Conservation (phyloP, 345 rosid species). For the Gossypium arboreum region DNA sequence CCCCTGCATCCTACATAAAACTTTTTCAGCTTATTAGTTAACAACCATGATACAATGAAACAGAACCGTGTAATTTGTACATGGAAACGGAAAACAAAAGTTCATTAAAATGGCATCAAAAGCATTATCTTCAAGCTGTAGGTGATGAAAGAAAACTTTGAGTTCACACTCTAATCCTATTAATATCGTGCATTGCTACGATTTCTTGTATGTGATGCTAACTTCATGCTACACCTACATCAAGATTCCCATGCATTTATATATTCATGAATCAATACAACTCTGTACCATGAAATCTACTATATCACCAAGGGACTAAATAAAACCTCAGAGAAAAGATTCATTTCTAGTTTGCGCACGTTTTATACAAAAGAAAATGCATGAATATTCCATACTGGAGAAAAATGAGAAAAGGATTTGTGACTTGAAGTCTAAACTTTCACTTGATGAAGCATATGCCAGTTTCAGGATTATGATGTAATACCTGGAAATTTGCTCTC, state of each 20-base stretch:
- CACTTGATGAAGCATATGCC: neutral
- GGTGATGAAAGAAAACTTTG: too few species aligned
- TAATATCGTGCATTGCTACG: neutral
- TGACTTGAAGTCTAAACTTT: too few species aligned
- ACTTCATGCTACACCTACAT: neutral
- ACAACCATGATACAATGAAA: neutral
- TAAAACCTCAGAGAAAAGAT: neutral
- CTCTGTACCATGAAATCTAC: neutral
- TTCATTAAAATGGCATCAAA: neutral
- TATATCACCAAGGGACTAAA: neutral
- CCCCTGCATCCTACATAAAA: neutral
- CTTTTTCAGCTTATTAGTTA: neutral
- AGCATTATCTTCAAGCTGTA: neutral
- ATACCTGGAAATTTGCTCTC: slow-evolving; percentile 16
- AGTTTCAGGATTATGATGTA: neutral
- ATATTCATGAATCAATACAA: neutral
- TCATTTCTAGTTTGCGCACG: neutral
- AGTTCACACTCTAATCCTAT: neutral
- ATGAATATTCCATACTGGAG: neutral
- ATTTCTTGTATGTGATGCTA: neutral
- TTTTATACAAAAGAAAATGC: neutral
- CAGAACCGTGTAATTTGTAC: too few species aligned
- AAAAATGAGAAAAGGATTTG: too few species aligned
- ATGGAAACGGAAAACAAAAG: neutral
- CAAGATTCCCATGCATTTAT: too few species aligned